Conservation (phyloP, 352 stramenopile genomes). For the Pythium oligandrum region DNA sequence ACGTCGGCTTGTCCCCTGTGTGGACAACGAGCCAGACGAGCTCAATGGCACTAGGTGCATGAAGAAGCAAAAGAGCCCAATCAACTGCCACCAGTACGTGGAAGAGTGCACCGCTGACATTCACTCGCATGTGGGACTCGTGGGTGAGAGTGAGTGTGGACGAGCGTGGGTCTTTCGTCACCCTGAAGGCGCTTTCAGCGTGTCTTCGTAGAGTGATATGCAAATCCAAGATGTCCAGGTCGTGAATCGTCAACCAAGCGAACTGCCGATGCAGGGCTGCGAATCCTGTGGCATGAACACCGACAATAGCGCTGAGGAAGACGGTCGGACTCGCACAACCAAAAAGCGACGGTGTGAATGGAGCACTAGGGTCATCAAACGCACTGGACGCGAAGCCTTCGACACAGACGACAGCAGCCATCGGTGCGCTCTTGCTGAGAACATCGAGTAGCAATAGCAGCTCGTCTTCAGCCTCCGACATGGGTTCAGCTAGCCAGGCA, state of each 20-base stretch:
- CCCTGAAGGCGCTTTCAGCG: conserved; percentile 20
- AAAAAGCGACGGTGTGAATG: conserved; percentile 23
- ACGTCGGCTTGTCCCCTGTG: not conserved
- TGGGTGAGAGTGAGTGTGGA: conserved; percentile 1
- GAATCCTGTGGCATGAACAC: conserved; percentile 28
- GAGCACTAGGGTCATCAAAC: conserved; percentile 1
- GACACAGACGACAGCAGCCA: conserved; percentile 32
- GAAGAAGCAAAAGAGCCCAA: conserved; percentile 12
- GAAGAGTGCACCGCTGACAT: conserved; percentile 15
- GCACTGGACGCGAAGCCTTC: conserved; percentile 22
- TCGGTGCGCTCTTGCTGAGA: conserved; percentile 33
- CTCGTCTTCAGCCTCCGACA: conserved; percentile 30
- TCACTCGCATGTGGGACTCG: conserved; percentile 20
- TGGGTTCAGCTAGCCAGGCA: conserved; percentile 22
- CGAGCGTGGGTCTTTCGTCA: not conserved
- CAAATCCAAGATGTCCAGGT: conserved; percentile 31
- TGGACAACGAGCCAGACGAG: conserved; percentile 9
- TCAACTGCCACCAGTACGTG: conserved; percentile 14
- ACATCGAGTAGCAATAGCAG: conserved; percentile 29
- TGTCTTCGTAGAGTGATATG: conserved; percentile 45
- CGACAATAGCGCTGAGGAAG: conserved; percentile 27
- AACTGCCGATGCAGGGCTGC: conserved; percentile 28
- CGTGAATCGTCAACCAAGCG: conserved; percentile 36
- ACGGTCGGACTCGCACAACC: conserved; percentile 34
- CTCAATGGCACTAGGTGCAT: conserved; percentile 13